Evolutionary conservation across 352 stramenopile genomes (phyloP).

Genomic region (Globisporangium polare): DNA sequence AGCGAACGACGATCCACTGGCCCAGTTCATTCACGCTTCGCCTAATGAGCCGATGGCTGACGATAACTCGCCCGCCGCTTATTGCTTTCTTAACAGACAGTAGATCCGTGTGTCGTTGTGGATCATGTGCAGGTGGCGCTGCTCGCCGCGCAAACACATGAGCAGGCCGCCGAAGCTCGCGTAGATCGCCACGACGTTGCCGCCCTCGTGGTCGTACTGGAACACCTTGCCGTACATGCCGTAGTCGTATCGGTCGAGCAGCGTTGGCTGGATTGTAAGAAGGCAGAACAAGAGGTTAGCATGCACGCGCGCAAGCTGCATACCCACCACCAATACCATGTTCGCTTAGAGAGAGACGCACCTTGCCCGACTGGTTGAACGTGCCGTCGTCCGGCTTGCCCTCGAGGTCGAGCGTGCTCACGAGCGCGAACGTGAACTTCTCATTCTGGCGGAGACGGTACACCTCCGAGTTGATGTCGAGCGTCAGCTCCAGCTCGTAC

Average conservation of each 20-base stretch:
- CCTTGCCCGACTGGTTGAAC: conserved; percentile 91
- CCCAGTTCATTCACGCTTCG: background rate
- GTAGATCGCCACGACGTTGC: conserved; percentile 92
- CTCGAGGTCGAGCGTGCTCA: conserved; percentile 95
- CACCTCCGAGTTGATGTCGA: conserved; percentile 98
- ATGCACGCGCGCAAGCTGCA: background rate
- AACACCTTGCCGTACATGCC: conserved; percentile 99
- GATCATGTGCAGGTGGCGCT: conserved; percentile 96
- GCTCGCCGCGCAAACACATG: conserved; percentile 96
- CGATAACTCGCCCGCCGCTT: conserved; percentile 13
- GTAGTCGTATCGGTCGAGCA: conserved; percentile 98
- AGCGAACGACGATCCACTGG: background rate
- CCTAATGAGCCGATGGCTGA: background rate
- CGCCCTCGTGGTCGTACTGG: conserved; percentile 95
- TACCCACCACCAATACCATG: background rate
- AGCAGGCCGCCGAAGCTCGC: conserved; percentile 96
- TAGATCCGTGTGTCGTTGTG: conserved; percentile 97
- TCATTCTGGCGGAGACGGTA: conserved; percentile 94
- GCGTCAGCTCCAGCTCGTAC: conserved; percentile 96
- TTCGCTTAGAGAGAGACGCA: conserved; percentile 17
- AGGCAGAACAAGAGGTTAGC: background rate
- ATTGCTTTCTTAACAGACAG: conserved; percentile 87
- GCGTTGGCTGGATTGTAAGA: conserved; percentile 80
- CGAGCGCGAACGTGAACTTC: conserved; percentile 95
- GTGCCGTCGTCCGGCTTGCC: conserved; percentile 94